These are phyloP conservation scores for Apiotrichum brassicae DNA, from an alignment of 1,284 basidiomycete species.

Conservation along the genomic window DNA sequence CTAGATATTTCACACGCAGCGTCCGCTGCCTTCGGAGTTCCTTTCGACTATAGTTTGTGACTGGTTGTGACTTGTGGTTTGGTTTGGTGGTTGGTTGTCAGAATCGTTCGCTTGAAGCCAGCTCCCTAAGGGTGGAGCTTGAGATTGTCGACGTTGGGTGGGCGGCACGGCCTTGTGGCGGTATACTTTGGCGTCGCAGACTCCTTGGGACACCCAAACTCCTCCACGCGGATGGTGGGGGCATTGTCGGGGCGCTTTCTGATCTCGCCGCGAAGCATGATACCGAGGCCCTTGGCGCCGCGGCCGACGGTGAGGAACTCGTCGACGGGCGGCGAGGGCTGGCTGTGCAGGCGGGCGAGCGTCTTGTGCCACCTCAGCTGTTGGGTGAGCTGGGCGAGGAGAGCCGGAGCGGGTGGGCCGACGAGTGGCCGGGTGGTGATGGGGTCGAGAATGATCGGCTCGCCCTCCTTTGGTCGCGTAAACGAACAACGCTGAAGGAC, in stretches of 20 bases:
- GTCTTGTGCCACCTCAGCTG: slow-evolving; percentile 46
- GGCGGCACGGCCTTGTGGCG: not conserved
- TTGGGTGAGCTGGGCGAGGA: slow-evolving; percentile 37
- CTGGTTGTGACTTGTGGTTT: no score
- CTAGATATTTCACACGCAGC: slow-evolving; percentile 1
- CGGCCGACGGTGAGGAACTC: slow-evolving; percentile 40
- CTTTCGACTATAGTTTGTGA: no score
- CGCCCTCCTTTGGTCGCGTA: slow-evolving; percentile 16
- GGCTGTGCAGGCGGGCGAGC: slow-evolving; percentile 32
- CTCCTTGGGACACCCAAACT: slow-evolving; percentile 34
- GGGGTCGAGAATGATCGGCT: slow-evolving; percentile 39
- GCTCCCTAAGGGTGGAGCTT: no score
- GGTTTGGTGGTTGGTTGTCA: no score
- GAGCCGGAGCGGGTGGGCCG: slow-evolving; percentile 29
- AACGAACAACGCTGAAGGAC: slow-evolving; percentile 35
- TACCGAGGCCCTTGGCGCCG: slow-evolving; percentile 44
- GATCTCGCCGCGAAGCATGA: slow-evolving; percentile 43
- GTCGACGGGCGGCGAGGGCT: slow-evolving; percentile 27
- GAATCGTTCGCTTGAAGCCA: no score
- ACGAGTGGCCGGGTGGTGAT: slow-evolving; percentile 40
- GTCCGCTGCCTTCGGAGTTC: not conserved
- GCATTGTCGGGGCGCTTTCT: slow-evolving; percentile 28
- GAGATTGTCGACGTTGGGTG: not conserved
- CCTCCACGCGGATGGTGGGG: slow-evolving; percentile 27
- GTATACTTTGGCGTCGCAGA: not conserved